phyloP scores from a whole-genome alignment of 2,329 filamentous ascomycete genomes.

The Botryotinia narcissicola region DNA sequence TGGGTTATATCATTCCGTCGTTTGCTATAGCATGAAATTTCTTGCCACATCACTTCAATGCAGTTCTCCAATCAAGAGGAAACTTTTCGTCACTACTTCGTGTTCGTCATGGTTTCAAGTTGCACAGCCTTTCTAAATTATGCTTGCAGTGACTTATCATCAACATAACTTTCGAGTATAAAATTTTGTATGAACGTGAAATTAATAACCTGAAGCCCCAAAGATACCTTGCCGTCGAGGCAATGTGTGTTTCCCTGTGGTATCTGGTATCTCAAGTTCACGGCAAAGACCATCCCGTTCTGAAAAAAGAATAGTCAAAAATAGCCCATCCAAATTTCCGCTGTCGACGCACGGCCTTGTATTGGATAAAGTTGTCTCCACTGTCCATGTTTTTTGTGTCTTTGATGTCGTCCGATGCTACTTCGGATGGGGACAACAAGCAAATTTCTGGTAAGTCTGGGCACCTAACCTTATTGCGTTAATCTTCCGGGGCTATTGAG shows the following conservation, averaged over 20 bases:
- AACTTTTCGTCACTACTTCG: background rate
- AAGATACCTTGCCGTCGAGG: background rate
- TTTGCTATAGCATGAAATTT: conserved; percentile 8
- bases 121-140: background rate
- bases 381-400: background rate
- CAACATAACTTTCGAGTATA: background rate
- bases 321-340: background rate
- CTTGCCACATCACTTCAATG: background rate
- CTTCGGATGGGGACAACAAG: background rate
- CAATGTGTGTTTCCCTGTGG: background rate
- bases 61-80: background rate
- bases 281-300: background rate
- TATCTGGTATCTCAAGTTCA: background rate
- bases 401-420: background rate
- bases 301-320: background rate
- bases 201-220: background rate
- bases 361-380: conserved; percentile 8
- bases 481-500: background rate
- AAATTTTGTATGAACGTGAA: background rate
- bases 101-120: background rate
- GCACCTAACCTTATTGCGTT: background rate
- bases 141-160: background rate
- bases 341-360: background rate
- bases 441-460: background rate
- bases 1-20: background rate